These are phyloP conservation scores for Paramyrothecium roridum DNA, from an alignment of 2,329 filamentous ascomycete species.

Conservation along the genomic window DNA sequence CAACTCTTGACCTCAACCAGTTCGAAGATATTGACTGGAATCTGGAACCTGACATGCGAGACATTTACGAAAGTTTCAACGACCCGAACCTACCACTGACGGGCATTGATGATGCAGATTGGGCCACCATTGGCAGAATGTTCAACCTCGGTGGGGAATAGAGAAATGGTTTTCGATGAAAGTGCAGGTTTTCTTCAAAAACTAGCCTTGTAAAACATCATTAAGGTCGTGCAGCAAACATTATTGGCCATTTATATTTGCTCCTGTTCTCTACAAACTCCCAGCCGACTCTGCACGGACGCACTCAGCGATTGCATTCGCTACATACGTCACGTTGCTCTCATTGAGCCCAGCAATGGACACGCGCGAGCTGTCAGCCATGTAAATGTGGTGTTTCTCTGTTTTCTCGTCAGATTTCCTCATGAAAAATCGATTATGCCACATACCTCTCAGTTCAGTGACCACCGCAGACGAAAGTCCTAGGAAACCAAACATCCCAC, in stretches of 20 bases:
- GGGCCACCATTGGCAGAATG: conserved; percentile 23
- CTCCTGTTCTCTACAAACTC: too few relatives aligned
- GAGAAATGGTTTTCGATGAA: too few relatives aligned
- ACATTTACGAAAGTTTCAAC: conserved; percentile 23
- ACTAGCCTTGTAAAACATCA: too few relatives aligned
- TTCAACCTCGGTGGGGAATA: conserved; percentile 6
- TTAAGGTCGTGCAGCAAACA: too few relatives aligned
- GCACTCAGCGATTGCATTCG: conserved; percentile 1
- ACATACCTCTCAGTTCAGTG: conserved; percentile 23
- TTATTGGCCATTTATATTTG: too few relatives aligned
- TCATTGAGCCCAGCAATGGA: conserved; percentile 36
- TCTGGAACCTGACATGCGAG: conserved; percentile 16
- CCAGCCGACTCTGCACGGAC: not conserved
- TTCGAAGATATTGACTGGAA: conserved; percentile 16
- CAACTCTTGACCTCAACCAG: conserved; percentile 9
- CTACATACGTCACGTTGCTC: conserved; percentile 23
- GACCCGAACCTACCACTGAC: conserved; percentile 22
- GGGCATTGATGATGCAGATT: conserved; percentile 23
- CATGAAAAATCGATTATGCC: rapidly evolving
- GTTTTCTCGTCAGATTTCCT: not conserved
- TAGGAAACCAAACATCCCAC: conserved; percentile 40
- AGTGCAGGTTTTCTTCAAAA: too few relatives aligned
- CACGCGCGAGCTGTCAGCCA: conserved; percentile 34
- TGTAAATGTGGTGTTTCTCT: conserved; percentile 33
- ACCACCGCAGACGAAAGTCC: conserved; percentile 48